These are phyloP conservation scores for Lecanicillium sp. DNA, from an alignment of 2,329 filamentous ascomycete genomes.

Conservation along the genomic window DNA sequence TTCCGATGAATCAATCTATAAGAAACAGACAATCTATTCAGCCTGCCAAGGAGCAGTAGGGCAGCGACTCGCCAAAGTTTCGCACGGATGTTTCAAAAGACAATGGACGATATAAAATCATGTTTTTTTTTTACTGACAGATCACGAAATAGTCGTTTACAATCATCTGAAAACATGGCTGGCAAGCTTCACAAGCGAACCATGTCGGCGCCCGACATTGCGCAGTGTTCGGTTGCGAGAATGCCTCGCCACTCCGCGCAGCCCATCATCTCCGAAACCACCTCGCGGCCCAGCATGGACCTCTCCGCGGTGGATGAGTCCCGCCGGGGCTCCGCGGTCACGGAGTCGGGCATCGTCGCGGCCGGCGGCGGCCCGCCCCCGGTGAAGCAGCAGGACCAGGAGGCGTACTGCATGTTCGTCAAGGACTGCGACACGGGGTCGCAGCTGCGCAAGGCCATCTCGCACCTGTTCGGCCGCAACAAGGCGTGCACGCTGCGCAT, in stretches of 20 bases:
- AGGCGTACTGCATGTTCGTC: conserved; percentile 47
- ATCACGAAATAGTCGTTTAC: no score
- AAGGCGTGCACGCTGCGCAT: conserved; percentile 70
- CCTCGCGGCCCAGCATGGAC: neutral
- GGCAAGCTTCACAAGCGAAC: conserved; percentile 36
- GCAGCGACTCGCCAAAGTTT: no score
- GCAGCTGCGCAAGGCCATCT: conserved; percentile 66
- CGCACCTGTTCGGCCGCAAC: conserved; percentile 77
- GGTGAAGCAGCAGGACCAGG: conserved; percentile 21
- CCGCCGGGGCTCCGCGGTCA: conserved; percentile 1
- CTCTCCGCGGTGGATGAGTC: neutral
- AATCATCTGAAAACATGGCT: neutral
- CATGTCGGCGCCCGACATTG: conserved; percentile 43
- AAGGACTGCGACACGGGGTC: conserved; percentile 54
- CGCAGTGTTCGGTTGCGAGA: conserved; percentile 18
- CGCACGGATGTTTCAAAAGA: conserved; percentile 21
- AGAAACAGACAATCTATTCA: no score
- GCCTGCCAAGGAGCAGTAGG: no score
- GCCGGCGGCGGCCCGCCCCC: no score
- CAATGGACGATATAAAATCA: no score
- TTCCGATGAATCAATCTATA: no score
- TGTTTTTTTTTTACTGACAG: no score
- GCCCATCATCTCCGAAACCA: conserved; percentile 3
- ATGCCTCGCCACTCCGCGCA: conserved; percentile 14
- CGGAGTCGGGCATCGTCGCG: conserved; percentile 16